Evolutionary conservation across 1,139 yeast genomes (phyloP), one percentile per base, ranked within the genome.

Genomic region (Geotrichum australiense): DNA sequence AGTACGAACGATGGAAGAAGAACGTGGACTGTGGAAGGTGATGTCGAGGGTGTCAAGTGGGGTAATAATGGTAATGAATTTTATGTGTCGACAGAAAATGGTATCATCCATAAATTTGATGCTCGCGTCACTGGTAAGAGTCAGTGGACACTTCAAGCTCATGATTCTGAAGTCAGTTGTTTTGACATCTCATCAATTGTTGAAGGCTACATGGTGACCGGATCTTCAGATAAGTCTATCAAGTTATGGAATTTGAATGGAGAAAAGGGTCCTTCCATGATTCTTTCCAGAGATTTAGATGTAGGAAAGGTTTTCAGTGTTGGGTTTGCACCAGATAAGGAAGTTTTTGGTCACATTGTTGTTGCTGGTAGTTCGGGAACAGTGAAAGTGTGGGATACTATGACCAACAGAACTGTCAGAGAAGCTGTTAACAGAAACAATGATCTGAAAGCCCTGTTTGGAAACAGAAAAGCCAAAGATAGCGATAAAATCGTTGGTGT

Each of bases 61-160:
- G 75, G 58, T 51, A 50, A 54, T 36, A 63, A 73, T 44, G 82
- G 82, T 23, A 77, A 78, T 51, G 65, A 74, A 30, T 83, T 91
- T 59, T 76, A 82, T 57, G 94, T 87, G 33, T 95, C 96, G 54
- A 87, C 96, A 28, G 98, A 91, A 61, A 73, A 76, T 50, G 99
- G 99, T 59, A 80, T 80, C 55, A 76, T 91, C 26, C 85, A 85
- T 65, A 82, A 93, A 50, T 89, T 83, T 56, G 98, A 91, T 63
- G 80, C 85, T 36, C 77, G 96, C 61, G 61, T 64, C 37, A 74
- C 70, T 39, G 71, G 70, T 35, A 70, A 73, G 41, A 87, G 96
- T 20, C 57, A 91, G 29, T 91, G 99, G 99, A 85, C 94, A 4
- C 71, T 91, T 55, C 96, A 93, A 65, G 98, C 98, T 2, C 98